Base-by-base conservation (phyloP, 306 rosid genomes). In the Trifolium fragiferum region DNA sequence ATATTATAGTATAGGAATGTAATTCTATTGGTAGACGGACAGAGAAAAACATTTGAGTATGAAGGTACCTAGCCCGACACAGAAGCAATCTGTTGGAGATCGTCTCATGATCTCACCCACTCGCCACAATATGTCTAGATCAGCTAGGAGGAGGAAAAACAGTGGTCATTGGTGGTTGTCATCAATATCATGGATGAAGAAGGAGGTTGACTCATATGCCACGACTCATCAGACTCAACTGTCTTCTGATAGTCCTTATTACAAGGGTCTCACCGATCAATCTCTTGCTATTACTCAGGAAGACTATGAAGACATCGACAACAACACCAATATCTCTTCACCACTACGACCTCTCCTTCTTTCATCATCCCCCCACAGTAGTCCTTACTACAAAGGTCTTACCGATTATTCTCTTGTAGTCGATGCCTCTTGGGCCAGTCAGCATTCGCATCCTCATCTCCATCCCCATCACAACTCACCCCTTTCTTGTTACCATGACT, bases 341-440 rank as follows among this genome's bases (percentile, higher is more conserved):
- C 46, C 75, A 27, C 43, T 66, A 11, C 46, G 47, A 11, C 77
- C 40, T 33, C 23, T 10, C 35, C 40, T 67, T 4, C 65, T 73
- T 10, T 41, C 74, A 66, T 40, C 70, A 8, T 19, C 75, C n/a
- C 55, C 71, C 12, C 2, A 16, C 20, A 80, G 81, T 16, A 80
- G 81, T 23, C 84, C 82, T 9, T 83, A 79, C 44, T 83, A 83
- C 55, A 83, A 76, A 35, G 86, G 86, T 13, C 87, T 83, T 7
- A 75, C 82, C 0, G 81, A 83, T 75, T 49, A 55, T 27, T 75
- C 86, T 16, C 73, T 72, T 8, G 82, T 9, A 41, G 7, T 66
- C 21, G 49, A 4, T 16, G 41, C 66, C 19, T 27, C 79, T 9
- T 74, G 76, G 79, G 20, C 57, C 11, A 30, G 20, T 25, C 16